phyloP scores from a whole-genome alignment of 345 rosid species.

The Crucihimalaya himalaica region DNA sequence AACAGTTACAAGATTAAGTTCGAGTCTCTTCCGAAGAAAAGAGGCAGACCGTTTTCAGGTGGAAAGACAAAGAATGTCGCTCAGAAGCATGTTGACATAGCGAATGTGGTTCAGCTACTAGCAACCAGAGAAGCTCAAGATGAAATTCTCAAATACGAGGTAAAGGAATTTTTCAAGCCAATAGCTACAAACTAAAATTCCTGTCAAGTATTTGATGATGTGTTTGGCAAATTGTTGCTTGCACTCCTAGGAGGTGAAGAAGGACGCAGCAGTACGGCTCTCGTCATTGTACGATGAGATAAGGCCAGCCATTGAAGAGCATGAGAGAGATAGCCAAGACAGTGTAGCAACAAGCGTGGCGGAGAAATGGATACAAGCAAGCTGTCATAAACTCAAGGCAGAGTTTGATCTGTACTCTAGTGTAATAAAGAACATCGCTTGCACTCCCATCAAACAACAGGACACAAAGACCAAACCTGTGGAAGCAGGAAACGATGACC shows the following conservation, averaged over 20 bases:
- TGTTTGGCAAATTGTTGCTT: conserved; percentile 15
- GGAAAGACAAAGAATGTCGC: conserved; percentile 56
- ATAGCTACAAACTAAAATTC: neutral
- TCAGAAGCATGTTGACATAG: conserved; percentile 57
- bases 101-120: conserved; percentile 57
- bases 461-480: conserved; percentile 33
- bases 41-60: conserved; percentile 51
- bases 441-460: conserved; percentile 49
- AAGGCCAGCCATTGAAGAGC: conserved; percentile 90
- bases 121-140: conserved; percentile 70
- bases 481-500: conserved; percentile 31
- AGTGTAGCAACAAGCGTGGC: conserved; percentile 89
- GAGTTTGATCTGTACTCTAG: conserved; percentile 86
- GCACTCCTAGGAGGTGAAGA: conserved; percentile 67
- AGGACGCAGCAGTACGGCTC: conserved; percentile 62
- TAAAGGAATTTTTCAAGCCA: conserved; percentile 30
- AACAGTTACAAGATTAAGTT: conserved; percentile 50
- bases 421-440: conserved; percentile 62
- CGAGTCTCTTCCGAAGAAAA: conserved; percentile 59
- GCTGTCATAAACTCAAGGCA: conserved; percentile 74
- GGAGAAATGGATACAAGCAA: conserved; percentile 94
- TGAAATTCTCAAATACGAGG: conserved; percentile 77
- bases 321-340: conserved; percentile 94
- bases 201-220: neutral
- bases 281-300: conserved; percentile 70